A percentile compares a stretch with the other conserved stretches of the same genome.
Evolutionary conservation across 2,329 filamentous ascomycete species (phyloP).

Genomic region (Phyllosticta citribraziliensis): DNA sequence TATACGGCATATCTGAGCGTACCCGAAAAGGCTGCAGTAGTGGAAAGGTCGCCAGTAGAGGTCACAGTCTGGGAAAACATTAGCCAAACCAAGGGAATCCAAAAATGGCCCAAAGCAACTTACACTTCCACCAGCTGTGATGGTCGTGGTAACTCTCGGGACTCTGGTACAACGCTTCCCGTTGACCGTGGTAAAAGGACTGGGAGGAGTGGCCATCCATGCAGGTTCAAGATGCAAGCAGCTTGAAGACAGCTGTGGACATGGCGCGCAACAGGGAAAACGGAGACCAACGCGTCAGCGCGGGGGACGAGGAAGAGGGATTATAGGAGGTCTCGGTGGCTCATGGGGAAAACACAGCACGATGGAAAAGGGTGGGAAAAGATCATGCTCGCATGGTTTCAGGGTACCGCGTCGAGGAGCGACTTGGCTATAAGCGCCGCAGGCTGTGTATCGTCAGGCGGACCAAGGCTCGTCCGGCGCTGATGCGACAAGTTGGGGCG

Average conservation of each 20-base stretch:
- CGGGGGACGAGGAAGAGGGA: neutral
- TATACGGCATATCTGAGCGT: too few species aligned
- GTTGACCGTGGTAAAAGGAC: constrained; percentile 27
- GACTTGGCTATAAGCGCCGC: constrained; percentile 3
- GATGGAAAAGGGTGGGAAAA: neutral
- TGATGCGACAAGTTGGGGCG: neutral
- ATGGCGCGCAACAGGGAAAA: constrained; percentile 1
- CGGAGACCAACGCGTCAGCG: neutral
- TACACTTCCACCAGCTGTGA: neutral
- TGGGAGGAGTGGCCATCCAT: constrained; percentile 29
- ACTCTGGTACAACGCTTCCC: constrained; percentile 29
- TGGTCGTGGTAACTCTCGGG: neutral
- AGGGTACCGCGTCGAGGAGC: constrained; percentile 1
- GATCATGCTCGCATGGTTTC: constrained; percentile 7
- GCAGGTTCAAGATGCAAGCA: constrained; percentile 19
- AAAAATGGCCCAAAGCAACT: neutral
- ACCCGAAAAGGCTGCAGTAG: neutral
- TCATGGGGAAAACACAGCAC: neutral
- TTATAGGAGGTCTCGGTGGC: neutral
- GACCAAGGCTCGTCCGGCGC: neutral
- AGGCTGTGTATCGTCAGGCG: neutral
- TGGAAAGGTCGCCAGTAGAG: neutral
- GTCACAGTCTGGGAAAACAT: neutral
- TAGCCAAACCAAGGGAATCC: neutral
- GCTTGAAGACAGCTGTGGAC: constrained; percentile 2